Evolutionary conservation across 2,329 filamentous ascomycete genomes (phyloP).

Genomic region (Fusarium nematophilum): DNA sequence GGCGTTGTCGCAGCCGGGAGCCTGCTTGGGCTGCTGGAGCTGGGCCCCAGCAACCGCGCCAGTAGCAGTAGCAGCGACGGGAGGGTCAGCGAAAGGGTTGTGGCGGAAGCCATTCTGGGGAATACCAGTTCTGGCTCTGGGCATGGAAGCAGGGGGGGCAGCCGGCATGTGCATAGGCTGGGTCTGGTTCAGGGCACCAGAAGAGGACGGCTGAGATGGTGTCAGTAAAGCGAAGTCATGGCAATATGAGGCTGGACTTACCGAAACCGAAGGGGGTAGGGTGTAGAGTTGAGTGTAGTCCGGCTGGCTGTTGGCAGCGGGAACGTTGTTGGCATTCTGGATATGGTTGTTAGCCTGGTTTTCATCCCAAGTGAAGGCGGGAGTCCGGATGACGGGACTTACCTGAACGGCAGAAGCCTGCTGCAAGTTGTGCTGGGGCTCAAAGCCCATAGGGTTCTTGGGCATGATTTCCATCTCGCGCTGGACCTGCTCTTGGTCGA

Average conservation of each 20-base stretch:
- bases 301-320: not conserved
- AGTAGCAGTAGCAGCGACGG: no score
- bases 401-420: slow-evolving; percentile 1
- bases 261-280: not conserved
- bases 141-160: not conserved
- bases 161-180: no score
- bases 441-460: no score
- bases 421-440: not conserved
- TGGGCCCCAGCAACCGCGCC: not conserved
- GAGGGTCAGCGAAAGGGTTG: not conserved
- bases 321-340: not conserved
- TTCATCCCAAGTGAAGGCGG: not conserved
- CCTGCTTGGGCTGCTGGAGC: not conserved
- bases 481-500: no score
- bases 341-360: slow-evolving; percentile 10
- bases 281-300: no score
- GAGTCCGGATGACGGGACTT: not conserved
- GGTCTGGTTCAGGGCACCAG: no score
- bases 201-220: not conserved
- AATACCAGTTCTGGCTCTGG: no score
- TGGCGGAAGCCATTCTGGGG: no score
- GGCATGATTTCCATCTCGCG: no score
- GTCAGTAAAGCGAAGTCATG: not conserved
- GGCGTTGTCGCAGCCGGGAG: no score
- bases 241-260: not conserved